Base-by-base conservation (phyloP, 2,329 filamentous ascomycete genomes). In the Colletotrichum brevisporum region DNA sequence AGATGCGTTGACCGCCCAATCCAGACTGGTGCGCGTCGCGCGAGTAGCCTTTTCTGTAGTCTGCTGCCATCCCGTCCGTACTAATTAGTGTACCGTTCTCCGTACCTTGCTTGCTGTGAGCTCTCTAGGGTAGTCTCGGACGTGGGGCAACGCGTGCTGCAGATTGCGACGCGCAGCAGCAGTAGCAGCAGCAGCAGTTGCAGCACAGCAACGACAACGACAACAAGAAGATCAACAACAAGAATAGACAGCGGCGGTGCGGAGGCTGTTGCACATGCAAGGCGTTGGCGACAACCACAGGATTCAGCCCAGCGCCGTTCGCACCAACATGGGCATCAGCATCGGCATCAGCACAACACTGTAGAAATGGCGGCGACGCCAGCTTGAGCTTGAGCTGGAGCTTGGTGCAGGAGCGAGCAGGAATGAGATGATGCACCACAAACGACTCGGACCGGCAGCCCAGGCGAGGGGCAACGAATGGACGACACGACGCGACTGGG, bases 121-220 rank as follows among this genome's bases (percentile, higher is more conserved):
- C 47, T 52, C 26, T 10, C 31, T 36, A 8, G n/a, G n/a, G 2
- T 24, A 24, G 36, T 47, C 47, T 45, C 45, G 41, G 45, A 65
- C 61, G 59, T 65, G 65, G 65, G 65, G 65, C 50, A 54, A 21
- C 59, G 41, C 51, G 31, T 36, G 41, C 41, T 68, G 54, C 65
- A 68, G 60, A 68, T 48, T 65, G 54, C 61, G 43, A 57, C 54
- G 47, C 63, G 53, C 54, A 47, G 39, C 48, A 65, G 21, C 61
- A 57, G 26, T 43, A 54, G 12, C 21, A 52, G 58, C 13, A 24
- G n/a, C 16, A 47, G 36, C 31, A 10, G 27, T 50, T 31, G 48
- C 48, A 51, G 48, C 13, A 48, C 21, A 24, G 18, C 50, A 47
- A 41, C n/a, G 6, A 55, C 50, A 18, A 21, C 41, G 26, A 16